Conservation (phyloP, 768 basidiomycete species). For the Grammothele lineata region DNA sequence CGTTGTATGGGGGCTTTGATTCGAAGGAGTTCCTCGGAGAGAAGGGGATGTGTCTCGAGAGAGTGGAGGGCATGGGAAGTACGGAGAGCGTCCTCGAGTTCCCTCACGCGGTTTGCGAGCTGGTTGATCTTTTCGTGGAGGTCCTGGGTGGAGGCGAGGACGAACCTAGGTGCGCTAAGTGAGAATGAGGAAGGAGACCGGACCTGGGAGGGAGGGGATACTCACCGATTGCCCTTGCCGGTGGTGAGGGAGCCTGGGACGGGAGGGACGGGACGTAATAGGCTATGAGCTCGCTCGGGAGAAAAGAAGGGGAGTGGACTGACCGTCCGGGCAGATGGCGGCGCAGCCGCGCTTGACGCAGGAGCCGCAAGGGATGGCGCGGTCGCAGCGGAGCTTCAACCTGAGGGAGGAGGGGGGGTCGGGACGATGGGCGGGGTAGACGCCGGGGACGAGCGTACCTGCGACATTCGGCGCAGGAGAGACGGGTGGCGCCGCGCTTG, state of each 20-base stretch:
- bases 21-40: slow-evolving; percentile 66
- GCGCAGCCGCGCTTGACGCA: slow-evolving; percentile 79
- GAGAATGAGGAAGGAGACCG: slow-evolving; percentile 7
- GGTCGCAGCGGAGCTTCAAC: slow-evolving; percentile 71
- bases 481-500: slow-evolving; percentile 61
- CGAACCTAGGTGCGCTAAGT: slow-evolving; percentile 46
- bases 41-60: slow-evolving; percentile 57
- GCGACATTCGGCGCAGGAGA: slow-evolving; percentile 79
- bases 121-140: slow-evolving; percentile 79
- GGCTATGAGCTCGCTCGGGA: slow-evolving; percentile 3
- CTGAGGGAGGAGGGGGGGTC: slow-evolving; percentile 28
- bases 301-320: slow-evolving; percentile 11
- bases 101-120: slow-evolving; percentile 67
- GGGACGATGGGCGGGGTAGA: too few relatives aligned
- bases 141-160: slow-evolving; percentile 75
- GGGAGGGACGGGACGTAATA: background rate
- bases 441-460: slow-evolving; percentile 38
- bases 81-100: slow-evolving; percentile 70
- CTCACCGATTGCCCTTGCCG: slow-evolving; percentile 75
- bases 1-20: slow-evolving; percentile 76
- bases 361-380: slow-evolving; percentile 71
- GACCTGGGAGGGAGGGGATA: slow-evolving; percentile 4
- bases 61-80: slow-evolving; percentile 55
- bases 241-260: slow-evolving; percentile 69
- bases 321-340: slow-evolving; percentile 79